Evolutionary conservation across 2,329 filamentous ascomycete species (phyloP).

Genomic region (Blastomyces parvus): DNA sequence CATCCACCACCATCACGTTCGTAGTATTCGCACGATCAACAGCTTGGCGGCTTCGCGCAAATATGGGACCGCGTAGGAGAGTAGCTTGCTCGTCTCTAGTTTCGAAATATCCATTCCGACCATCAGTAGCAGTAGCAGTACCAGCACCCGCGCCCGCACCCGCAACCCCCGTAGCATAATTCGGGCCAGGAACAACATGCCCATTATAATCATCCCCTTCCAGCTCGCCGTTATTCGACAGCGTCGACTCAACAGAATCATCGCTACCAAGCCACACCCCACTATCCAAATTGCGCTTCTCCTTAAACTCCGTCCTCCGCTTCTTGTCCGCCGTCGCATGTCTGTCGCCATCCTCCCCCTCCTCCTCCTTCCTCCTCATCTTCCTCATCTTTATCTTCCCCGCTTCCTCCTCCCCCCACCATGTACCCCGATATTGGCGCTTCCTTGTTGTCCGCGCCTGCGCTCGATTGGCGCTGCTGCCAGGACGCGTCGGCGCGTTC

Average conservation of each 20-base stretch:
- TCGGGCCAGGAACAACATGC: background rate
- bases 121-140: background rate
- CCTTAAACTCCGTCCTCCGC: constrained; percentile 35
- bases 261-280: constrained; percentile 43
- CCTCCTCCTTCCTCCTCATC: constrained; percentile 33
- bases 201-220: background rate
- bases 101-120: background rate
- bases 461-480: constrained; percentile 6
- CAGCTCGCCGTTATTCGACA: background rate
- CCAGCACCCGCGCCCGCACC: background rate
- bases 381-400: constrained; percentile 17
- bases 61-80: background rate
- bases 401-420: constrained; percentile 36
- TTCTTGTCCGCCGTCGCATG: constrained; percentile 19
- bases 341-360: constrained; percentile 21
- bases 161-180: background rate
- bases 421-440: constrained; percentile 37
- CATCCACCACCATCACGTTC: constrained; percentile 18
- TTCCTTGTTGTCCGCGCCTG: constrained; percentile 23
- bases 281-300: constrained; percentile 37
- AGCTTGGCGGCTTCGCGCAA: background rate
- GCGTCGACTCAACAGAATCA: constrained; percentile 19
- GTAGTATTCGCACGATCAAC: constrained; percentile 5
- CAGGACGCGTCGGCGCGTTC: constrained; percentile 18
- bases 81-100: background rate